Evolutionary conservation across 805 yeast species (phyloP).

Genomic region (Metschnikowia arizonensis): DNA sequence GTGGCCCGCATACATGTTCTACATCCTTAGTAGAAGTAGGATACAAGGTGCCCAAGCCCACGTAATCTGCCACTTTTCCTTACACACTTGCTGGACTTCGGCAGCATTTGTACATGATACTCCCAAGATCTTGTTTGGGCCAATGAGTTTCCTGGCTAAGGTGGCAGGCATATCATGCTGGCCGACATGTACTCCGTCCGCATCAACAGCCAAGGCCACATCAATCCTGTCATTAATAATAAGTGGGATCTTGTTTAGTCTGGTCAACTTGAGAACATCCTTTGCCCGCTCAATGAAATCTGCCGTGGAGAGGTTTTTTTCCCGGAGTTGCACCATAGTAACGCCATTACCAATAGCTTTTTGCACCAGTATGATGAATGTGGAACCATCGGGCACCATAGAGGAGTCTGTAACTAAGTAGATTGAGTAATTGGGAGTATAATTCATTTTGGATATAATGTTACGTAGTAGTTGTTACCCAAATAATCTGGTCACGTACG

Average conservation of each 20-base stretch:
- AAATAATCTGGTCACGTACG: no score
- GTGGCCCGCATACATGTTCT: conserved; percentile 53
- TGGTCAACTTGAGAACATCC: conserved; percentile 59
- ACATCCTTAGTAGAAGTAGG: conserved; percentile 62
- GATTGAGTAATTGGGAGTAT: conserved; percentile 31
- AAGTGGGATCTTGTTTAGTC: conserved; percentile 59
- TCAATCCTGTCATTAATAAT: conserved; percentile 85
- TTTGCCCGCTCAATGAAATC: conserved; percentile 62
- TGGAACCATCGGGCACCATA: conserved; percentile 58
- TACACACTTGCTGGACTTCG: conserved; percentile 52
- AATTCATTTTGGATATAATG: neutral
- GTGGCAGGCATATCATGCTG: conserved; percentile 77
- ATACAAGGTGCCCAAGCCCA: conserved; percentile 80
- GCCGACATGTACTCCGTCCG: conserved; percentile 91
- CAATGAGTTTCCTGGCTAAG: conserved; percentile 59
- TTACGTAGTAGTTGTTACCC: no score
- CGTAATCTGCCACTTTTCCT: conserved; percentile 62
- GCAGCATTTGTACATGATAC: conserved; percentile 60
- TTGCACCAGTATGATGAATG: conserved; percentile 59
- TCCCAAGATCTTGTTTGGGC: conserved; percentile 74
- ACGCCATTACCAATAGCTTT: conserved; percentile 67
- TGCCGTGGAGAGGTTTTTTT: conserved; percentile 65
- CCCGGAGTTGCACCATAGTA: conserved; percentile 79
- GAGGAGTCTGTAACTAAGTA: conserved; percentile 80
- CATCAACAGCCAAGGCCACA: conserved; percentile 83